Conservation (phyloP, 257 asterid genomes). For the Rauvolfia tetraphylla region DNA sequence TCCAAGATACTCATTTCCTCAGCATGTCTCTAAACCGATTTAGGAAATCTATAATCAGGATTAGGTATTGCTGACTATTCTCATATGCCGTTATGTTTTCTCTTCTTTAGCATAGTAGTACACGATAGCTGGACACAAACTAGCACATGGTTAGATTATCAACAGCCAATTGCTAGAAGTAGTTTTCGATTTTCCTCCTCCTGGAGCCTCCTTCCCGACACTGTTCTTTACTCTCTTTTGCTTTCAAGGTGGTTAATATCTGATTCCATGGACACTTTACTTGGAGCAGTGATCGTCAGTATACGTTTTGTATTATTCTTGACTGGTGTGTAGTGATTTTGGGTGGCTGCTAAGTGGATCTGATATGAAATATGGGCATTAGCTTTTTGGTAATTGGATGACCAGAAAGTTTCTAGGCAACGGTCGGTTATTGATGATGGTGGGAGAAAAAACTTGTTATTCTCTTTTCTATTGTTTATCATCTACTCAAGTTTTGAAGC, state of each 20-base stretch:
- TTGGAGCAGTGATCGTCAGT: too few relatives aligned
- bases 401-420: background rate
- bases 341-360: background rate
- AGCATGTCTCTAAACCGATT: background rate
- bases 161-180: background rate
- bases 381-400: background rate
- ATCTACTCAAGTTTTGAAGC: too few relatives aligned
- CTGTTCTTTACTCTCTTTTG: too few relatives aligned
- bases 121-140: background rate
- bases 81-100: too few relatives aligned
- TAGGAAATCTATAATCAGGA: background rate
- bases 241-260: too few relatives aligned
- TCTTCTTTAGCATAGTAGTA: too few relatives aligned
- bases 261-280: too few relatives aligned
- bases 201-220: too few relatives aligned
- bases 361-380: too few relatives aligned
- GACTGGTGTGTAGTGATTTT: too few relatives aligned
- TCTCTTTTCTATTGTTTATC: background rate
- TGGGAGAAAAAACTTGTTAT: background rate
- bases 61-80: background rate
- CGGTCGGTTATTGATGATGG: background rate
- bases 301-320: too few relatives aligned
- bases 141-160: background rate
- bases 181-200: too few relatives aligned
- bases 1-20: background rate